Evolutionary conservation across 2,329 filamentous ascomycete genomes (phyloP).

Genomic region (Dichotomopilus funicola): DNA sequence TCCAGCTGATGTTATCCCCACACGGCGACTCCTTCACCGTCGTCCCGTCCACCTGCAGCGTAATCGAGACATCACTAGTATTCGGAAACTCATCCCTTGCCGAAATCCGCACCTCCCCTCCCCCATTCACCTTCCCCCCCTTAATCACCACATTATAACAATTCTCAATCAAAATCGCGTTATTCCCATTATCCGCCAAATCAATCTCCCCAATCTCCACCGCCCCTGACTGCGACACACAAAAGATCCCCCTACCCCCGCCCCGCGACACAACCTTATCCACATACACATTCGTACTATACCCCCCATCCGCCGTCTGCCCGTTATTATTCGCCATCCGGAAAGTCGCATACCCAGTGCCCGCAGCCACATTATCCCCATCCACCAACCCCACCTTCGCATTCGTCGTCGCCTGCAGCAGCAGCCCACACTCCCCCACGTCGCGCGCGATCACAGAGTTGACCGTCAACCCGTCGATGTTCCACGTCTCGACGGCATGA

Average conservation of each 20-base stretch:
- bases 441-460: conserved; percentile 46
- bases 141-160: conserved; percentile 49
- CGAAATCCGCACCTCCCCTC: conserved; percentile 46
- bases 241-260: conserved; percentile 52
- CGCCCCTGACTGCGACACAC: conserved; percentile 50
- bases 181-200: conserved; percentile 47
- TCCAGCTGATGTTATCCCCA: conserved; percentile 40
- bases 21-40: conserved; percentile 49
- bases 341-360: conserved; percentile 50
- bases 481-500: conserved; percentile 54
- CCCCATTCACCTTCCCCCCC: conserved; percentile 45
- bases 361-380: conserved; percentile 46
- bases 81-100: conserved; percentile 49
- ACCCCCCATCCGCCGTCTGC: conserved; percentile 38
- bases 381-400: conserved; percentile 48
- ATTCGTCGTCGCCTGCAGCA: conserved; percentile 48
- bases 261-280: conserved; percentile 49
- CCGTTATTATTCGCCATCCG: conserved; percentile 54
- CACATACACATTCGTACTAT: conserved; percentile 46
- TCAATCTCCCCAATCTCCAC: conserved; percentile 44
- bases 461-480: conserved; percentile 49
- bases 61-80: conserved; percentile 45
- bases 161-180: conserved; percentile 53
- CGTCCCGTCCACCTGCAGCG: conserved; percentile 42
- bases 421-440: conserved; percentile 50